A percentile compares a stretch with the other conserved stretches of the same genome.
Evolutionary conservation across 2,329 filamentous ascomycete genomes (phyloP).

Genomic region (Zasmidium citrigriseum): DNA sequence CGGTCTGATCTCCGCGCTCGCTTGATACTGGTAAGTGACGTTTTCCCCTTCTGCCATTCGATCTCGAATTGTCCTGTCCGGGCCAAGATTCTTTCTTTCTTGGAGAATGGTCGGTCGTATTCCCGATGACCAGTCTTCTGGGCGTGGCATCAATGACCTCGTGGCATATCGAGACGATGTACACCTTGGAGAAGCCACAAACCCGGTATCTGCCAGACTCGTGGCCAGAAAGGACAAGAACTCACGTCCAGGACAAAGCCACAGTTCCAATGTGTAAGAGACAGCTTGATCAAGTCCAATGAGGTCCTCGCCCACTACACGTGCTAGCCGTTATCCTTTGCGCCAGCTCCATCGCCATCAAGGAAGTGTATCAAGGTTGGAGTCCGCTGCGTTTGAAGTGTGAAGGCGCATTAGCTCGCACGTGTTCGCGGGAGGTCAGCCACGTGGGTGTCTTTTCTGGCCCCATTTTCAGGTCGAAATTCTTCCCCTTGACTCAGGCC

Average conservation of each 20-base stretch:
- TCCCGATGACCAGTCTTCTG: too few species aligned
- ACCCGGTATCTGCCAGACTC: not conserved
- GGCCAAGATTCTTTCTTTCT: too few species aligned
- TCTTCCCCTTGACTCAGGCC: too few species aligned
- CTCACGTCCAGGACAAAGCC: not conserved
- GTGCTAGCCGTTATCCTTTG: not conserved
- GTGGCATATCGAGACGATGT: not conserved
- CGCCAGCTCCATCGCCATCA: not conserved
- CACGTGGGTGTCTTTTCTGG: not conserved
- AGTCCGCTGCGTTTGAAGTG: not conserved
- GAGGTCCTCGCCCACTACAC: not conserved
- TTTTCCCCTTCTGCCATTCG: too few species aligned
- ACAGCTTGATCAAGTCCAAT: not conserved
- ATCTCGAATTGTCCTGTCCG: too few species aligned
- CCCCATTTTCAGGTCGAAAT: too few species aligned
- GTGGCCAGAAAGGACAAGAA: not conserved
- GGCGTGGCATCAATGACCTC: too few species aligned
- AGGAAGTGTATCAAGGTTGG: not conserved
- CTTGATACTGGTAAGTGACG: too few species aligned
- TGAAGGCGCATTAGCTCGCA: not conserved
- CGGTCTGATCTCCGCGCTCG: too few species aligned
- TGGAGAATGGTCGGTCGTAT: too few species aligned
- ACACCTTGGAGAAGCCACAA: not conserved
- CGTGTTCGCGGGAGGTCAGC: not conserved
- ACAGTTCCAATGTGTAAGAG: not conserved